phyloP scores from a whole-genome alignment of 2,329 filamentous ascomycete species.

The Beauveria australis region DNA sequence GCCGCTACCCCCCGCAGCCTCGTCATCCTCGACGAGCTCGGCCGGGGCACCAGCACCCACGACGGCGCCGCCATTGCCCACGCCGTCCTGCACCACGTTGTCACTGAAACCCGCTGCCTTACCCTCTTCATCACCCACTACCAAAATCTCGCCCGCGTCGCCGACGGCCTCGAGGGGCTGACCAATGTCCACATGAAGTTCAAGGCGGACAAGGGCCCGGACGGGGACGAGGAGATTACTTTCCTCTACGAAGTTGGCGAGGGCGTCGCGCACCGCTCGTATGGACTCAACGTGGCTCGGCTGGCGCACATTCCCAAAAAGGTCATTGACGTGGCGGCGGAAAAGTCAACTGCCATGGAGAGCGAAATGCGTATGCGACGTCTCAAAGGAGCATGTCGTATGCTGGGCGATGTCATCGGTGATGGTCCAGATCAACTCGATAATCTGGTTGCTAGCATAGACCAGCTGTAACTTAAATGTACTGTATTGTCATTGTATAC shows the following conservation, averaged over 20 bases:
- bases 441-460: slow-evolving; percentile 46
- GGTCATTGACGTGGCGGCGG: slow-evolving; percentile 70
- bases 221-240: slow-evolving; percentile 69
- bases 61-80: slow-evolving; percentile 95
- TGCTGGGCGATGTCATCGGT: slow-evolving; percentile 35
- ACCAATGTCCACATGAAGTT: slow-evolving; percentile 95
- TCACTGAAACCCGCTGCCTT: slow-evolving; percentile 63
- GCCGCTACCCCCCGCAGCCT: slow-evolving; percentile 76
- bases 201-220: slow-evolving; percentile 33
- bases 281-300: slow-evolving; percentile 87
- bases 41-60: slow-evolving; percentile 86
- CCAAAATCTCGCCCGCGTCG: slow-evolving; percentile 69
- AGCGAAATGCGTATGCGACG: slow-evolving; percentile 57
- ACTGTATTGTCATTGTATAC: slow-evolving; percentile 6
- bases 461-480: slow-evolving; percentile 41
- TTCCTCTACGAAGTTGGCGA: slow-evolving; percentile 91
- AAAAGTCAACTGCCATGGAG: slow-evolving; percentile 75
- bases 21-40: slow-evolving; percentile 90
- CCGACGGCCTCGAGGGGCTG: slow-evolving; percentile 60
- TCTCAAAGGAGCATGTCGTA: slow-evolving; percentile 40
- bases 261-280: slow-evolving; percentile 87
- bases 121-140: slow-evolving; percentile 98
- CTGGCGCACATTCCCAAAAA: slow-evolving; percentile 71
- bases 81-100: slow-evolving; percentile 78
- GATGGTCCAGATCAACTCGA: slow-evolving; percentile 37